These are phyloP conservation scores for Saturnispora dispora DNA, from an alignment of 805 yeast genomes.

Conservation along the genomic window DNA sequence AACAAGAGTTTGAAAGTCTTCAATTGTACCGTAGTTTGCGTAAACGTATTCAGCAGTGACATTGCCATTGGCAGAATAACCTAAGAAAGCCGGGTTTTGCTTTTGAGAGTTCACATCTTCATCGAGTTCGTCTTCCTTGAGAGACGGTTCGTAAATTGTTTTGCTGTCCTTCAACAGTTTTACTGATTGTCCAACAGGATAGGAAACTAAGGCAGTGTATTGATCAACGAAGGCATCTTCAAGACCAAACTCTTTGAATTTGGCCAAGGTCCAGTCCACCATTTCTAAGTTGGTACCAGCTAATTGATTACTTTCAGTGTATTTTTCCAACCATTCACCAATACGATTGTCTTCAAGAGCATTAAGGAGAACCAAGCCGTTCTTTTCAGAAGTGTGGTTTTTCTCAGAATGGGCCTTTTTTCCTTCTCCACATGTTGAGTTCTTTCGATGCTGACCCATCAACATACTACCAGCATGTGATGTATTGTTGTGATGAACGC, in stretches of 20 bases:
- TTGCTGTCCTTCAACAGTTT: conserved; percentile 28
- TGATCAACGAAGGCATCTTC: conserved; percentile 38
- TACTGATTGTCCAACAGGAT: conserved; percentile 49
- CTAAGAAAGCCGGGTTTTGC: conserved; percentile 63
- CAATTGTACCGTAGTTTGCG: conserved; percentile 58
- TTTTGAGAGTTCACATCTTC: conserved; percentile 45
- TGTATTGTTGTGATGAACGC: background rate
- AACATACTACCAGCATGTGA: background rate
- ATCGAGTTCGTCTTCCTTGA: conserved; percentile 38
- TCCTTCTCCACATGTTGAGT: background rate
- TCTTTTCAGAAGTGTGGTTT: background rate
- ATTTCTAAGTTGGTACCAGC: conserved; percentile 44
- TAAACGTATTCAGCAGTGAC: conserved; percentile 58
- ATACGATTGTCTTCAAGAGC: conserved; percentile 32
- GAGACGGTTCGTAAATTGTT: conserved; percentile 41
- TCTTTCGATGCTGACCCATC: background rate
- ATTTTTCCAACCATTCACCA: conserved; percentile 44
- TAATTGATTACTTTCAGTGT: conserved; percentile 46
- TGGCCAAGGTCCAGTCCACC: conserved; percentile 50
- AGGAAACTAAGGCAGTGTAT: conserved; percentile 54
- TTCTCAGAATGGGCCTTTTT: background rate
- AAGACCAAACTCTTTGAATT: conserved; percentile 54
- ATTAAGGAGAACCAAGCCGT: conserved; percentile 14
- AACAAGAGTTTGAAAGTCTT: conserved; percentile 45
- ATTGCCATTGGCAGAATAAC: conserved; percentile 68